Evolutionary conservation across 495 filamentous ascomycete species (phyloP), one percentile per base, ranked within the genome.

Genomic region (Xylaria scruposa): DNA sequence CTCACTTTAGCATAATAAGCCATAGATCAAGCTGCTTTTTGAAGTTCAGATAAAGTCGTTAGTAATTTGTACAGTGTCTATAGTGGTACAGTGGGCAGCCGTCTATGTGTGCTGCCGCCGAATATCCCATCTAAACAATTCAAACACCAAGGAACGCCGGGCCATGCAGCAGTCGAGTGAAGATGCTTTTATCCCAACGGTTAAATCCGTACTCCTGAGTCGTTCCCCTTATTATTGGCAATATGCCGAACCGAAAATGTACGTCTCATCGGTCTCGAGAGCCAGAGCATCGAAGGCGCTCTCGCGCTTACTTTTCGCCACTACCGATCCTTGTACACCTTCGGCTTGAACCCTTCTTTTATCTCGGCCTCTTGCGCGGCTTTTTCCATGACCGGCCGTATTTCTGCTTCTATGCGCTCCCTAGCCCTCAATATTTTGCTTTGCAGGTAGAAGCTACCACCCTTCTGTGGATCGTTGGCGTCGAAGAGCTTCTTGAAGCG

Each of bases 401-500:
- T 82, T 81, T 98, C 96, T 76, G 91, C 85, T 83, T 98, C 96
- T 85, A 98, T 92, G 72, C 96, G 86, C 82, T 99, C 94, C 54
- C 95, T 87, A 59, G 96, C 96, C 67, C 96, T 85, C 67, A 98
- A 82, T 54, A 99, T 88, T 82, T 99, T 99, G 83, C 97, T 98
- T 83, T 99, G 96, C 67, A 99, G 85, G 80, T 99, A 99, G 79
- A 99, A 98, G 77, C 94, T 97, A 17, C 96, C 96, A 38, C 96
- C 96, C 79, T 97, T 97, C 79, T 94, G 85, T 31, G 96, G 95
- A 67, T 98, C 93, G 82, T 99, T 99, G 72, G 86, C 78, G 77
- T 98, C 97, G 80, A 98, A 99, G 60, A 99, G 83, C 72, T 90
- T 91, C 89, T 98, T 98, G 87, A 98, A 99, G 54, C 94, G 88